Evolutionary conservation across 768 basidiomycete genomes (phyloP).

Genomic region (Sarcomyxa edulis): DNA sequence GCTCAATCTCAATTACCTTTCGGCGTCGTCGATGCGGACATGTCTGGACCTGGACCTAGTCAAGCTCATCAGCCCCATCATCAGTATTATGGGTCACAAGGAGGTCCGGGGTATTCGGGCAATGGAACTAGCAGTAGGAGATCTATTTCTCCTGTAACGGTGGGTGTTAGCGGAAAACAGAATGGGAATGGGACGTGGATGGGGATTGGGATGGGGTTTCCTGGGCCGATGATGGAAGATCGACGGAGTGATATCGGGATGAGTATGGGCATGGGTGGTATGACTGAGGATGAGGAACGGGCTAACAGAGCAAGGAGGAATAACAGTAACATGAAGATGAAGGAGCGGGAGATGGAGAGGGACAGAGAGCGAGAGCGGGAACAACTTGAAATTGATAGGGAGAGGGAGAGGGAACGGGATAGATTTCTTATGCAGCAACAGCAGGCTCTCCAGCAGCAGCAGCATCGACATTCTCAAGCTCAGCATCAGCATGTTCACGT

Average conservation of each 20-base stretch:
- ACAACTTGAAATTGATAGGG: constrained; percentile 12
- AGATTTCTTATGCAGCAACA: constrained; percentile 16
- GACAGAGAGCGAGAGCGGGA: constrained; percentile 10
- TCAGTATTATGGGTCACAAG: constrained; percentile 23
- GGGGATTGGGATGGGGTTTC: constrained; percentile 26
- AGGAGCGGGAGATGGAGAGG: constrained; percentile 6
- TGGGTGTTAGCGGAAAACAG: constrained; percentile 21
- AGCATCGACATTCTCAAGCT: constrained; percentile 16
- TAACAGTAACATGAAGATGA: constrained; percentile 1
- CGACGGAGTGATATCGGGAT: constrained; percentile 10
- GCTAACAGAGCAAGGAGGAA: constrained; percentile 3
- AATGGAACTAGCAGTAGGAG: constrained; percentile 14
- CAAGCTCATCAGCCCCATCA: constrained; percentile 25
- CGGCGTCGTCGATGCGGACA: constrained; percentile 19
- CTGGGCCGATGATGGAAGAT: constrained; percentile 16
- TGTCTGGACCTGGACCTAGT: constrained; percentile 16
- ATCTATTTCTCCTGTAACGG: constrained; percentile 32
- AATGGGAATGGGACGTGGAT: constrained; percentile 34
- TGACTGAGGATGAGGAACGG: constrained; percentile 1
- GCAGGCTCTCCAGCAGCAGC: constrained; percentile 19
- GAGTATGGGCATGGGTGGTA: constrained; percentile 4
- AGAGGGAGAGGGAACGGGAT: constrained; percentile 15
- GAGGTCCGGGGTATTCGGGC: constrained; percentile 2
- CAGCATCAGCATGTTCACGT: constrained; percentile 29
- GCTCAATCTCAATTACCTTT: constrained; percentile 8